Conservation (phyloP, 2,329 filamentous ascomycete genomes). For the Arthrobotrys sinensis region DNA sequence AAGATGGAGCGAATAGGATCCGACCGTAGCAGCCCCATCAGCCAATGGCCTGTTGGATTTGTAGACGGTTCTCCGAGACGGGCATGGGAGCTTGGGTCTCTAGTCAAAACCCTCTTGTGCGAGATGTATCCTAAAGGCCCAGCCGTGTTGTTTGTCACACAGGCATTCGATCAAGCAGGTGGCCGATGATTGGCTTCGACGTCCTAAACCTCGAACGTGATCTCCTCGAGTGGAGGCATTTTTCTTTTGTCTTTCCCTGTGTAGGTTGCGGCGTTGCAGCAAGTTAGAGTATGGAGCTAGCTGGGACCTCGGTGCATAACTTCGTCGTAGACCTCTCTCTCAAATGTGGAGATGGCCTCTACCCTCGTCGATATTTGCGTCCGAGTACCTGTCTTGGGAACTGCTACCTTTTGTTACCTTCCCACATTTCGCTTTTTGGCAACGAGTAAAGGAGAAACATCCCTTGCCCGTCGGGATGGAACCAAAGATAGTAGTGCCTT, state of each 20-base stretch:
- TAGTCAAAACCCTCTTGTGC: constrained; percentile 48
- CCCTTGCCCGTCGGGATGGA: constrained; percentile 58
- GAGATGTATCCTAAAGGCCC: constrained; percentile 4
- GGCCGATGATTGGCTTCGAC: constrained; percentile 43
- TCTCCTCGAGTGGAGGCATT: constrained; percentile 60
- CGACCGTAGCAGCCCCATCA: constrained; percentile 36
- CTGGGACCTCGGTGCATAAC: constrained; percentile 47
- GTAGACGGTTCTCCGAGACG: constrained; percentile 20
- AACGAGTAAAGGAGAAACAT: constrained; percentile 50
- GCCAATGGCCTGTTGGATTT: constrained; percentile 33
- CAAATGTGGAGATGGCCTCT: constrained; percentile 51
- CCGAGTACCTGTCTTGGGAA: constrained; percentile 57
- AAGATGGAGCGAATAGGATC: constrained; percentile 46
- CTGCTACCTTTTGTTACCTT: constrained; percentile 49
- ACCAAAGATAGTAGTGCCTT: constrained; percentile 24
- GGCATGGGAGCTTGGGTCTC: constrained; percentile 22
- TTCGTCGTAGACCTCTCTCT: constrained; percentile 15
- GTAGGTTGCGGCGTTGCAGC: constrained; percentile 15
- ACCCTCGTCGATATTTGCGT: constrained; percentile 40
- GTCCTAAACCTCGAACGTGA: constrained; percentile 56
- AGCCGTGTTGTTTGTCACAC: constrained; percentile 60
- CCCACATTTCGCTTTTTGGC: constrained; percentile 42
- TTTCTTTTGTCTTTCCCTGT: constrained; percentile 29
- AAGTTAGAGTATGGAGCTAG: constrained; percentile 16
- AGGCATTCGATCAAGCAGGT: constrained; percentile 43